Percentiles rank a stretch among this genome's conserved stretches.
Evolutionary conservation across 2,329 filamentous ascomycete species (phyloP).

Genomic region (Botryotinia globosa): DNA sequence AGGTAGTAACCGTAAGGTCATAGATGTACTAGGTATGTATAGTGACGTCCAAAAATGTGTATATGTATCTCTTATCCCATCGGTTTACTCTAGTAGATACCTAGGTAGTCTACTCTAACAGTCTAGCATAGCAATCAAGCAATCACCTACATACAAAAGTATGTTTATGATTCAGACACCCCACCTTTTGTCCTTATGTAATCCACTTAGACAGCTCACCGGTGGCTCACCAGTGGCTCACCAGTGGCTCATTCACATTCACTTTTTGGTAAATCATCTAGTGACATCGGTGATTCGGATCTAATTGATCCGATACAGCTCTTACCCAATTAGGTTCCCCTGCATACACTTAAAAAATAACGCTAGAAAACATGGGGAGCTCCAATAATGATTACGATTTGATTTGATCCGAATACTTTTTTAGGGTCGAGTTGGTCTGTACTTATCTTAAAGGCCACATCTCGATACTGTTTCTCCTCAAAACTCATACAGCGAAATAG

Average conservation of each 20-base stretch:
- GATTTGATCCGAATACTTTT: background rate
- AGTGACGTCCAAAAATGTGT: background rate
- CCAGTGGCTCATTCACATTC: background rate
- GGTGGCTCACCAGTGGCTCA: background rate
- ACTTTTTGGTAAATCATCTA: background rate
- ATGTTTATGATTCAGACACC: background rate
- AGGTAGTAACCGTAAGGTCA: background rate
- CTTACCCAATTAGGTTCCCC: background rate
- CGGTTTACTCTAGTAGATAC: background rate
- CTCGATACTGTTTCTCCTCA: background rate
- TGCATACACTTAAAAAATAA: background rate
- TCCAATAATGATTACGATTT: conserved; percentile 13
- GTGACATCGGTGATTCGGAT: background rate
- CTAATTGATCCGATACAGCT: background rate
- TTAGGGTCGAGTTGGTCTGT: background rate
- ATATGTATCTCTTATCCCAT: background rate
- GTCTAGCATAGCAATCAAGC: background rate
- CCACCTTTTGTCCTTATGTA: background rate
- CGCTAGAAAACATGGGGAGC: conserved; percentile 12
- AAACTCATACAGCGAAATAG: background rate
- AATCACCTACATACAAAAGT: background rate
- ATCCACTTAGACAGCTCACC: background rate
- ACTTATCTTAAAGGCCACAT: conserved; percentile 14
- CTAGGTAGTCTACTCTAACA: background rate
- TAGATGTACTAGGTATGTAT: background rate